Percentiles rank a stretch among this genome's conserved stretches.
phyloP scores from a whole-genome alignment of 1,139 yeast species.

The Suhomyces chickasaworum region DNA sequence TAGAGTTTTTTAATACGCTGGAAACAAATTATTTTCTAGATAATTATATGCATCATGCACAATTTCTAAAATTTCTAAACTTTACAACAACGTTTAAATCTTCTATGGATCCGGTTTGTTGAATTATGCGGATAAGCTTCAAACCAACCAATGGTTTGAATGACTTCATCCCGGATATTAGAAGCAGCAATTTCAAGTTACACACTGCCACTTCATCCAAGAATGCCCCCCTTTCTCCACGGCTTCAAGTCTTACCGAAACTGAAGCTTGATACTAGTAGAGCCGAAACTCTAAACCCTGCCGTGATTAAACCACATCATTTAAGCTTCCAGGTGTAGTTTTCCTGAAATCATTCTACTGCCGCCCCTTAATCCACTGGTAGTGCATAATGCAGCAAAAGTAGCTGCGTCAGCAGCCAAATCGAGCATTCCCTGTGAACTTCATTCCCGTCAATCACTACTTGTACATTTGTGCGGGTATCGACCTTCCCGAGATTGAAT shows the following conservation, averaged over 20 bases:
- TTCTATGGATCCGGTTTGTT: not conserved
- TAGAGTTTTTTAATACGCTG: not conserved
- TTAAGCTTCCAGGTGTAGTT: too few relatives aligned
- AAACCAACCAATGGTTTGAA: not conserved
- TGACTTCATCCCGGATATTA: not conserved
- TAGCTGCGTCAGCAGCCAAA: not conserved
- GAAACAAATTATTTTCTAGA: not conserved
- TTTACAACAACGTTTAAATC: conserved; percentile 7
- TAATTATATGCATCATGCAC: conserved; percentile 12
- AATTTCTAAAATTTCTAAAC: conserved; percentile 9
- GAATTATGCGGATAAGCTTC: not conserved
- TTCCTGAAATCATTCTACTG: not conserved
- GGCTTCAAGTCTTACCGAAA: not conserved
- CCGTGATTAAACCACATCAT: too few relatives aligned
- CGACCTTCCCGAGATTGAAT: too few relatives aligned
- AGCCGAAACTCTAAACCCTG: too few relatives aligned
- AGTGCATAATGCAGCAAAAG: not conserved
- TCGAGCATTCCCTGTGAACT: not conserved
- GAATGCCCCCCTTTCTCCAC: not conserved
- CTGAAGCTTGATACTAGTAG: too few relatives aligned
- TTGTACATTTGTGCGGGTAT: too few relatives aligned
- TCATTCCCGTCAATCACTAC: too few relatives aligned
- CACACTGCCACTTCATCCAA: not conserved
- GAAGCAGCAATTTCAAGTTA: not conserved
- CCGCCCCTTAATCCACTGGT: not conserved